phyloP scores from a whole-genome alignment of 2,329 filamentous ascomycete species.

The Aspergillus candidus region DNA sequence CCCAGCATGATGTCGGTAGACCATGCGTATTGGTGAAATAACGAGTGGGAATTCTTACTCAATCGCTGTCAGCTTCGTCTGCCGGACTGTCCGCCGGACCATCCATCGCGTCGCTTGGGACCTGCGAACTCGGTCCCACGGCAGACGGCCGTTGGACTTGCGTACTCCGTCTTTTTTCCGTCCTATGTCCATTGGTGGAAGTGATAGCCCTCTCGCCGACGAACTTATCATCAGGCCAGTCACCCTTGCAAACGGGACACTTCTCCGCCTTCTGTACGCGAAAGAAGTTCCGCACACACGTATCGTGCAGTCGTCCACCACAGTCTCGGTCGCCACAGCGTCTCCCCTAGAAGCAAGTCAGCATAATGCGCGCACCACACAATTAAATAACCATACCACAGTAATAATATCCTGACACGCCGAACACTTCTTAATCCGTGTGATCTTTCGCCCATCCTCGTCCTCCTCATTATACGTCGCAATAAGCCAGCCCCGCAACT shows the following conservation, averaged over 20 bases:
- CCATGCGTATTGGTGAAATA: no score
- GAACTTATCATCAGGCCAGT: conserved; percentile 47
- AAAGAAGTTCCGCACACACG: conserved; percentile 70
- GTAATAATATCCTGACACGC: conserved; percentile 90
- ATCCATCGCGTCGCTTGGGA: conserved; percentile 1
- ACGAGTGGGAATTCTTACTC: no score
- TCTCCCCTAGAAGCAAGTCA: conserved; percentile 51
- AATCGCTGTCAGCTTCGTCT: background rate
- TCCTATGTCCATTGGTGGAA: conserved; percentile 22
- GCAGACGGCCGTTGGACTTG: conserved; percentile 13
- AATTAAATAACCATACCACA: conserved; percentile 40
- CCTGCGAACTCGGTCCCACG: conserved; percentile 10
- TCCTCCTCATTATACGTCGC: conserved; percentile 79
- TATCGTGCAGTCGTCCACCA: conserved; percentile 65
- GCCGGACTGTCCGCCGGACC: background rate
- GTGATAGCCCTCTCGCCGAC: conserved; percentile 49
- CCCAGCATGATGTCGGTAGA: no score
- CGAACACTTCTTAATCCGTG: conserved; percentile 78
- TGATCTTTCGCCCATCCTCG: conserved; percentile 48
- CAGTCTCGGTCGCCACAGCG: conserved; percentile 67
- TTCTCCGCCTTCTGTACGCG: conserved; percentile 54
- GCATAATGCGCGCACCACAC: background rate
- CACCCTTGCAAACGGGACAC: conserved; percentile 56
- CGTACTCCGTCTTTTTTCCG: conserved; percentile 21
- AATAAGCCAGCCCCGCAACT: conserved; percentile 76